These are phyloP conservation scores for Acacia pycnantha DNA, from an alignment of 331 rosid genomes.

Conservation along the genomic window DNA sequence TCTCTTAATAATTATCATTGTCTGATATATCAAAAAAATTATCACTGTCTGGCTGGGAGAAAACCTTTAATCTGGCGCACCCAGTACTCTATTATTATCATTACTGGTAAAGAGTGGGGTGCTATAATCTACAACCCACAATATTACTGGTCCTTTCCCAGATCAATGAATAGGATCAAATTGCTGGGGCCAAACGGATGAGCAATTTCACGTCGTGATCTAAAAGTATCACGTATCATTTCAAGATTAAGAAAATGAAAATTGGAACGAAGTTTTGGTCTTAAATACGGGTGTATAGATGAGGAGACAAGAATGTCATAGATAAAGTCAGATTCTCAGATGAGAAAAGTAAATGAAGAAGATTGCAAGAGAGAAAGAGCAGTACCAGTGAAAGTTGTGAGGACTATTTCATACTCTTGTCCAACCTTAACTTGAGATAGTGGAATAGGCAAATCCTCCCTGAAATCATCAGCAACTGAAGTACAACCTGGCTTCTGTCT, in stretches of 20 bases:
- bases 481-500: constrained; percentile 38
- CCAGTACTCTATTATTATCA: not conserved
- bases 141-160: not conserved
- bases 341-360: not conserved
- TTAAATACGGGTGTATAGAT: not conserved
- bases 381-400: constrained; percentile 88
- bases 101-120: not conserved
- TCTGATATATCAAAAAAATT: too few relatives aligned
- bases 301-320: not conserved
- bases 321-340: not conserved
- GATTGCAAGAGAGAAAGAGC: not conserved
- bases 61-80: not conserved
- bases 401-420: constrained; percentile 81
- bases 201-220: not conserved
- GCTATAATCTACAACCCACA: not conserved
- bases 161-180: not conserved
- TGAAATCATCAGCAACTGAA: constrained; percentile 51
- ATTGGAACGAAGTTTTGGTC: not conserved
- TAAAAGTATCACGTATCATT: not conserved
- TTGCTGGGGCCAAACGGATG: not conserved
- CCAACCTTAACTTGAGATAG: constrained; percentile 72
- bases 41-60: not conserved
- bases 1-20: not conserved
- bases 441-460: constrained; percentile 79
- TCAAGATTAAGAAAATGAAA: not conserved